Base-by-base conservation (phyloP, 1,139 yeast species). In the Entelexis sorbosivorans region DNA sequence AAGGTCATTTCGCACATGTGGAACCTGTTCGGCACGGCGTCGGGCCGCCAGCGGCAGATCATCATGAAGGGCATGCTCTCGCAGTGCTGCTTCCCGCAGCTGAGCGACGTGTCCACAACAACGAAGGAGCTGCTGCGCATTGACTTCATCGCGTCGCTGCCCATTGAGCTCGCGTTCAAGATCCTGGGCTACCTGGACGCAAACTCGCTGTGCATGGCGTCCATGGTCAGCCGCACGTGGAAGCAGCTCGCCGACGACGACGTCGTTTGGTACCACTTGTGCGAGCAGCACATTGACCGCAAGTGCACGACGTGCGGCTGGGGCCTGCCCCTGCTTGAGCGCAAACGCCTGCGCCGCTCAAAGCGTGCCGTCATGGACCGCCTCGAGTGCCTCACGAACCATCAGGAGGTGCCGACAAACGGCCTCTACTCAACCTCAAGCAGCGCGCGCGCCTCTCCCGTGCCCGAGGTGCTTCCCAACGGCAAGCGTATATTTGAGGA, bases 271-370 rank as follows among this genome's bases (percentile, higher is more conserved):
- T 94, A 91, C 65, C 88, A 91, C 60, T 83, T 91, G 91, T 91
- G 98, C 66, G 96, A 88, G 66, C 98, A 91, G 67, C 98, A 91
- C 65, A 91, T 91, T 53, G 98, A 91, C 67, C 74, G 95, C 55
- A 91, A 91, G 66, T 91, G 98, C 68, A 95, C 96, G 43, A 87
- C 86, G 64, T 91, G 98, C 71, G 98, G 98, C 11, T 91, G 98
- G 98, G 98, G 98, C 6, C 73, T 91, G 59, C 98, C 98, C 2
- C 70, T 91, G 56, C 77, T 91, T 78, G 74, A 71, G 56, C 64
- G 69, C 53, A 62, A 66, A 53, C 63, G 70, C 26, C 61, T 69
- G 19, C 60, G 68, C 20, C 64, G 64, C 45, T 57, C 64, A 29
- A 64, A 63, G 51, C 58, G 58, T 35, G 66, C 62, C n/a, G 63